Conservation (phyloP, 1,284 basidiomycete species). For the Lentinula novae-zelandiae region DNA sequence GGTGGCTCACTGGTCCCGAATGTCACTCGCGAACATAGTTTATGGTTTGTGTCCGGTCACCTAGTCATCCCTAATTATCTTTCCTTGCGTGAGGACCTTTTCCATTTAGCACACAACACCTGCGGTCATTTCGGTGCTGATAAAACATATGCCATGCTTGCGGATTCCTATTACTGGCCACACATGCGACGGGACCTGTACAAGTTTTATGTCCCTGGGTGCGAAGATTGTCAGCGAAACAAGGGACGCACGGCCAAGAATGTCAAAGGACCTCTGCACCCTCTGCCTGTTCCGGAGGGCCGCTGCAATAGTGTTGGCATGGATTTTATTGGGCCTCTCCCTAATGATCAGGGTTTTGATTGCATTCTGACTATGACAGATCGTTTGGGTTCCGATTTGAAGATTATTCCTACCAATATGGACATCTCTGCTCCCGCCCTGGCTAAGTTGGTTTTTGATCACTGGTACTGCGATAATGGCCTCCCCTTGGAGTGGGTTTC, state of each 20-base stretch:
- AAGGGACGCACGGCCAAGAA: constrained; percentile 6
- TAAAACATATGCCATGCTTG: constrained; percentile 18
- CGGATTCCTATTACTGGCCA: constrained; percentile 33
- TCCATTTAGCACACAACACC: constrained; percentile 26
- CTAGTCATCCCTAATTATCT: constrained; percentile 5
- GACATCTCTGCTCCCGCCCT: constrained; percentile 24
- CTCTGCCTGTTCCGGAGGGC: constrained; percentile 18
- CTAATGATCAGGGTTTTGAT: too few relatives aligned
- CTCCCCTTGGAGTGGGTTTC: constrained; percentile 12
- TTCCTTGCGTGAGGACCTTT: constrained; percentile 1
- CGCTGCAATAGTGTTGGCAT: constrained; percentile 16
- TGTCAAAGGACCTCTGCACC: constrained; percentile 19
- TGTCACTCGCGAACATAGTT: too few relatives aligned
- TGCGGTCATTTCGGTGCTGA: constrained; percentile 24
- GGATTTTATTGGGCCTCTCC: constrained; percentile 15
- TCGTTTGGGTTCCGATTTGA: constrained; percentile 26
- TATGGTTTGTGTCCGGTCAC: too few relatives aligned
- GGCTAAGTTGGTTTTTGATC: constrained; percentile 21
- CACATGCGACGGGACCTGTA: constrained; percentile 26
- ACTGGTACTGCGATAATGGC: constrained; percentile 23
- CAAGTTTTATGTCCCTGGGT: constrained; percentile 18
- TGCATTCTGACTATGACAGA: constrained; percentile 33
- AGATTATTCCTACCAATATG: constrained; percentile 24
- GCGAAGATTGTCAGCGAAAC: constrained; percentile 23
- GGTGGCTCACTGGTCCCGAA: neutral